A percentile compares a stretch with the other conserved stretches of the same genome.
Evolutionary conservation across 345 rosid species (phyloP).

Genomic region (Dimocarpus longan): DNA sequence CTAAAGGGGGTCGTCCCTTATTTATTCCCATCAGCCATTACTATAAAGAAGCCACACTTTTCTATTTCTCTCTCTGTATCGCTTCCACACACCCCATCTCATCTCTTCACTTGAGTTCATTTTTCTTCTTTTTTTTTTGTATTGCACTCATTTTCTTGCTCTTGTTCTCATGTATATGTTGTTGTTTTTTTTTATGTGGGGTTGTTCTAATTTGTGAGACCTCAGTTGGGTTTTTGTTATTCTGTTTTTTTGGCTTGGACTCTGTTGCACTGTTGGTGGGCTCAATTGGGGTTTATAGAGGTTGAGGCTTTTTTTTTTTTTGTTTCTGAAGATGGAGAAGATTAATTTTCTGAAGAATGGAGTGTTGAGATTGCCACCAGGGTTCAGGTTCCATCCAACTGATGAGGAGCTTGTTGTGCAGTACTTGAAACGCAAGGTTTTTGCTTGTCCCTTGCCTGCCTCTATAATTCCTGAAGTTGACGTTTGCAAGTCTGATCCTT

Average conservation of each 20-base stretch:
- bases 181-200: not conserved
- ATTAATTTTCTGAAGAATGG: slow-evolving; percentile 59
- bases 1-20: slow-evolving; percentile 51
- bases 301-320: not conserved
- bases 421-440: slow-evolving; percentile 67
- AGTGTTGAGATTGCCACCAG: slow-evolving; percentile 76
- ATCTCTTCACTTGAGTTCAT: not conserved
- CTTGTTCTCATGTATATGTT: slow-evolving; percentile 3
- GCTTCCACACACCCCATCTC: not conserved
- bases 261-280: not conserved
- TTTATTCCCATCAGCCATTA: slow-evolving; percentile 33
- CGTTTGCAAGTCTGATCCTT: slow-evolving; percentile 88
- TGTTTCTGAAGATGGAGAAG: slow-evolving; percentile 48
- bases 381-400: slow-evolving; percentile 92
- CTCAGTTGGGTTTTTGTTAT: not conserved
- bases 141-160: slow-evolving; percentile 7
- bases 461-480: slow-evolving; percentile 87
- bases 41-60: slow-evolving; percentile 47
- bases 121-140: not conserved
- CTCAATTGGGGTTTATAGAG: slow-evolving; percentile 14
- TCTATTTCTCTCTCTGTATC: slow-evolving; percentile 27
- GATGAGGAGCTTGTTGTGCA: slow-evolving; percentile 88
- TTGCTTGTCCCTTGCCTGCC: slow-evolving; percentile 73
- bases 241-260: not conserved
- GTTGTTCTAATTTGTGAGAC: not conserved